Base-by-base conservation (phyloP, 2,329 filamentous ascomycete genomes). In the Fusarium equiseti region DNA sequence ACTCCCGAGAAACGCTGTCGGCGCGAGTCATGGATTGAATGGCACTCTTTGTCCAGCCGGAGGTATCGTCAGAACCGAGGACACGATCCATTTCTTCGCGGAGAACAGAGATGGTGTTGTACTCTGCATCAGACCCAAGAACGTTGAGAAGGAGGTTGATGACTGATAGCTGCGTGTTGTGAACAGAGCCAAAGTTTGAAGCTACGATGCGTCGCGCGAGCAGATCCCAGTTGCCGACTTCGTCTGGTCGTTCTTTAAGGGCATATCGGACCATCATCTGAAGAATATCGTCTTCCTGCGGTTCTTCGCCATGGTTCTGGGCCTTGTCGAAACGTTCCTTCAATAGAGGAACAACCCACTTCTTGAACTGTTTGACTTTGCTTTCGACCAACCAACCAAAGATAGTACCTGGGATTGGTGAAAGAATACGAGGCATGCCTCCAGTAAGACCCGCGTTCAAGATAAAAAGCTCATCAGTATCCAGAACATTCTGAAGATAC, bases 1-100 rank as follows among this genome's bases (percentile, higher is more conserved):
- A 83, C 71, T 86, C 83, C 15, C 83, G 79, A 4, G 79, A 73
- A 1, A 79, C 78, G 53, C 83, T 85, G 70, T 86, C 83, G 11
- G 80, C 73, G 5, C 73, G 75, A 3, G 75, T 73, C 78, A 86
- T 80, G 15, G 77, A 73, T 35, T 77, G 72, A 3, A 84, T 74
- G 4, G 75, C 75, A 10, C 73, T 63, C 53, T 83, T 84, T 8
- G 79, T 82, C 83, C 83, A 85, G 15, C 52, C 20, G 5, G 52
- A 57, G 11, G 71, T 56, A 18, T 73, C 68, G 9, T 75, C 72
- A 1, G 64, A 61, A n/a, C 67, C 63, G 3, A 82, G 70, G 8
- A 82, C 65, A 9, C 68, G 67, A 3, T 70, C 64, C 5, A 80
- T 73, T 69, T 86, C 83, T 10, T 81, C 75, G 5, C 81, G 79